Conservation (phyloP, 1,284 basidiomycete genomes). For the Lignosus rhinocerotis region DNA sequence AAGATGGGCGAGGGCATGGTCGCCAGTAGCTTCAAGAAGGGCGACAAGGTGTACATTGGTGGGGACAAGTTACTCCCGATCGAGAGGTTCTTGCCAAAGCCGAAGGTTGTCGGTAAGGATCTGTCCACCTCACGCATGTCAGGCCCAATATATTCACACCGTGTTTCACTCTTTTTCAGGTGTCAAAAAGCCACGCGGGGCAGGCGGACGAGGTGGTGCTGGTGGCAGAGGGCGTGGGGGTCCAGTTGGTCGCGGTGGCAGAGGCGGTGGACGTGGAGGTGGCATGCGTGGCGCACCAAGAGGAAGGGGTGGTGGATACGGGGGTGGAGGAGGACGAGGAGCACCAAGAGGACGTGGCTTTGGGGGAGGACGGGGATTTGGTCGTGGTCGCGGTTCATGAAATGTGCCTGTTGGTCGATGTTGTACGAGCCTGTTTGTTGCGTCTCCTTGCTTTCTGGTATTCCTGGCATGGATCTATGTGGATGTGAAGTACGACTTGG, state of each 20-base stretch:
- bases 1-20: constrained; percentile 98
- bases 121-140: constrained; percentile 20
- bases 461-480: not conserved
- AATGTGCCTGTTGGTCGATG: constrained; percentile 2
- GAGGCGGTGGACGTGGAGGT: constrained; percentile 41
- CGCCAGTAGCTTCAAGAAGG: constrained; percentile 93
- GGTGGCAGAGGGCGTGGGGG: constrained; percentile 44
- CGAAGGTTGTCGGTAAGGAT: constrained; percentile 77
- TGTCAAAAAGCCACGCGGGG: constrained; percentile 37
- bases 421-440: constrained; percentile 16
- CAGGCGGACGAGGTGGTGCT: constrained; percentile 38
- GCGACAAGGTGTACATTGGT: constrained; percentile 97
- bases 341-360: constrained; percentile 1
- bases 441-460: constrained; percentile 3
- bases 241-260: constrained; percentile 48
- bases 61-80: constrained; percentile 96
- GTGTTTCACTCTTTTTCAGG: constrained; percentile 9
- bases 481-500: not conserved
- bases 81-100: constrained; percentile 97
- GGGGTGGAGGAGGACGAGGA: constrained; percentile 31
- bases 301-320: constrained; percentile 44
- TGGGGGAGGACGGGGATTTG: constrained; percentile 1
- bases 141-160: too few species aligned
- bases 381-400: constrained; percentile 48
- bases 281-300: constrained; percentile 39